Evolutionary conservation across 2,329 filamentous ascomycete genomes (phyloP).

Genomic region (Reticulascus tulasneorum): DNA sequence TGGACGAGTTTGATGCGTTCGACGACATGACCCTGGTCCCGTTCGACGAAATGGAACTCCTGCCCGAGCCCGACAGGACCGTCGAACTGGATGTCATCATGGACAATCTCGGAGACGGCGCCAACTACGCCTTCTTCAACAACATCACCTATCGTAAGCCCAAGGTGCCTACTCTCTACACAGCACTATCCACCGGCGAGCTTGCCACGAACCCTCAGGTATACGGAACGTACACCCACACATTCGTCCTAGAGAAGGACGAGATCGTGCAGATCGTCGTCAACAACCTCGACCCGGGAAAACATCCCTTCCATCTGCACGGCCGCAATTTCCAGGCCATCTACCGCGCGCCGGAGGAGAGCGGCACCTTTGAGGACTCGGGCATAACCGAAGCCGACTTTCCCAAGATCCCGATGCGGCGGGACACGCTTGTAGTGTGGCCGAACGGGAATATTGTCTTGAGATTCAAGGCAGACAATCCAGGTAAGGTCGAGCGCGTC

Average conservation of each 20-base stretch:
- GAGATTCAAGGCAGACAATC: conserved; percentile 64
- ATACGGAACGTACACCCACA: conserved; percentile 63
- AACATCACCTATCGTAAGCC: conserved; percentile 70
- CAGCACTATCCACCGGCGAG: conserved; percentile 61
- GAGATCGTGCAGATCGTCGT: conserved; percentile 70
- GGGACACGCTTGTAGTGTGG: conserved; percentile 64
- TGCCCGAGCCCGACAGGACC: conserved; percentile 57
- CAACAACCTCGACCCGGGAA: conserved; percentile 70
- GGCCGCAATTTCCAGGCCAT: conserved; percentile 71
- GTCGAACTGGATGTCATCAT: conserved; percentile 61
- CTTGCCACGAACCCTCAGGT: conserved; percentile 53
- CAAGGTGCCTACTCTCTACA: conserved; percentile 78
- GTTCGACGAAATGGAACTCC: conserved; percentile 58
- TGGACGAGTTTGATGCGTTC: conserved; percentile 62
- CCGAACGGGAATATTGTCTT: conserved; percentile 66
- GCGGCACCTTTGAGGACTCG: conserved; percentile 48
- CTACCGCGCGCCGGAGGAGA: conserved; percentile 54
- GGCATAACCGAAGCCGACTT: conserved; percentile 42
- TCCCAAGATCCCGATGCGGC: conserved; percentile 55
- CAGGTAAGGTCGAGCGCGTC: conserved; percentile 38
- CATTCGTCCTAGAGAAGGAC: conserved; percentile 63
- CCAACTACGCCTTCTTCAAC: conserved; percentile 65
- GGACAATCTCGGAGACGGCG: conserved; percentile 58
- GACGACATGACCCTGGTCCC: conserved; percentile 73
- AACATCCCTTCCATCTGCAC: conserved; percentile 76